Evolutionary conservation across 192 early-diverging fungal genomes (phyloP), one percentile per base, ranked within the genome.

Genomic region (Mortierella alpina): DNA sequence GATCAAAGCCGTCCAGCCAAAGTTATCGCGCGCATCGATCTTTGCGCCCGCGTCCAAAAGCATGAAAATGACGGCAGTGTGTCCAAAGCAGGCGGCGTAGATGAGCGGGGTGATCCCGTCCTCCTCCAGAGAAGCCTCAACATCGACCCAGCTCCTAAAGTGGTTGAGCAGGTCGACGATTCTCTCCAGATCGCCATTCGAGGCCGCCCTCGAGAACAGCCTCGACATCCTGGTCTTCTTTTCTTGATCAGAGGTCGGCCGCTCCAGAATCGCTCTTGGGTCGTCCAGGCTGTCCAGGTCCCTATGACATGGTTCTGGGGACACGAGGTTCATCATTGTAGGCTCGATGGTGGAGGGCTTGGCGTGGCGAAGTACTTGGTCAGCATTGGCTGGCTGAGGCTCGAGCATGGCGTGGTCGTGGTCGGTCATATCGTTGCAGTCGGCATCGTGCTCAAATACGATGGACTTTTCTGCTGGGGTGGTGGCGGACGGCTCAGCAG

Each of bases 1-100:
- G 88, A 95, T 93, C n/a, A 97, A 84, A 13, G 95, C 90, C 3
- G 95, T 94, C 95, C 95, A 97, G 31, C 93, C 92, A 70, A 90
- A 88, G 59, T 88, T 90, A 86, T 98, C 97, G 63, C 90, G 86
- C 51, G 79, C 82, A 82, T 98, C 88, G 13, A 95, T 89, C 60
- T 87, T 83, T 13, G 93, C 94, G 51, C 94, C 95, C 58, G 88
- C 86, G 66, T 86, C 79, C 10, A 98, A 70, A 18, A 98, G 83
- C 48, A 91, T 74, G 56, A 81, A 80, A 1, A 86, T 91, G 67
- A 95, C 86, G 51, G 91, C 86, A 2, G 85, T 75, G 68, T 96
- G 89, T 44, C 94, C 95, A 87, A 97, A 96, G 64, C 95, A 95
- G 18, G 93, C 87, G 13, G 96, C 93, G 75, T 95, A 96, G 53